Percentiles rank a stretch among this genome's conserved stretches.
These are phyloP conservation scores for Helotiales sp. DNA, from an alignment of 2,329 filamentous ascomycete genomes.

Conservation along the genomic window DNA sequence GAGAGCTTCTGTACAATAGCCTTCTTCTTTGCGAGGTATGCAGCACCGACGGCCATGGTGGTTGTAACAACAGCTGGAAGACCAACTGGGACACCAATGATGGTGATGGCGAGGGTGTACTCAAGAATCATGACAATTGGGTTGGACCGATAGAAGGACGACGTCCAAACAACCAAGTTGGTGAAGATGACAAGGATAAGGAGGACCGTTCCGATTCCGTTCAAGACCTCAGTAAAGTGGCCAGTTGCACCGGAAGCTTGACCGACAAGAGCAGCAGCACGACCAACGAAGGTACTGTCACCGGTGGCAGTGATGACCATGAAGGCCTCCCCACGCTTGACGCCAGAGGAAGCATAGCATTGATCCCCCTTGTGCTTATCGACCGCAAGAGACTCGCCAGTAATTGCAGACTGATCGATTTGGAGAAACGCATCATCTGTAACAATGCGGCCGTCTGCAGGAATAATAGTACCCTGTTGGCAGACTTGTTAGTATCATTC, in stretches of 20 bases:
- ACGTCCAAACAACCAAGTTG: slow-evolving; percentile 82
- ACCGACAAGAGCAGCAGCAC: slow-evolving; percentile 83
- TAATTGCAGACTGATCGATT: slow-evolving; percentile 91
- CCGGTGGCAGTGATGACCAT: slow-evolving; percentile 83
- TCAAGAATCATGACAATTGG: slow-evolving; percentile 77
- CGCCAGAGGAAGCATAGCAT: slow-evolving; percentile 83
- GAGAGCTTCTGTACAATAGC: slow-evolving; percentile 93
- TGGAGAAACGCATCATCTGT: slow-evolving; percentile 85
- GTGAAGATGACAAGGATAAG: slow-evolving; percentile 82
- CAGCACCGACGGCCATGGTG: slow-evolving; percentile 92
- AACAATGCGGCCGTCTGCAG: slow-evolving; percentile 85
- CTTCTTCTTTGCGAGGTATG: slow-evolving; percentile 89
- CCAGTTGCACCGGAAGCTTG: slow-evolving; percentile 74
- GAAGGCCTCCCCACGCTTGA: slow-evolving; percentile 89
- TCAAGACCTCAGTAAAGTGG: slow-evolving; percentile 91
- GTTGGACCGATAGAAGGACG: slow-evolving; percentile 87
- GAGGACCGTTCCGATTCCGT: slow-evolving; percentile 82
- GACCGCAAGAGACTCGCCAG: slow-evolving; percentile 88
- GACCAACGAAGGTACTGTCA: slow-evolving; percentile 89
- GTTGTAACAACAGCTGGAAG: slow-evolving; percentile 92
- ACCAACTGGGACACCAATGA: slow-evolving; percentile 91
- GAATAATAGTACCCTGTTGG: slow-evolving; percentile 77
- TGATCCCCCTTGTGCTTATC: slow-evolving; percentile 84
- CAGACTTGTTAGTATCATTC: slow-evolving; percentile 21
- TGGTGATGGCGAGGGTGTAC: slow-evolving; percentile 87